Evolutionary conservation across 352 stramenopile species (phyloP), one percentile per base, ranked within the genome.

Genomic region (Phytophthora foliorum): DNA sequence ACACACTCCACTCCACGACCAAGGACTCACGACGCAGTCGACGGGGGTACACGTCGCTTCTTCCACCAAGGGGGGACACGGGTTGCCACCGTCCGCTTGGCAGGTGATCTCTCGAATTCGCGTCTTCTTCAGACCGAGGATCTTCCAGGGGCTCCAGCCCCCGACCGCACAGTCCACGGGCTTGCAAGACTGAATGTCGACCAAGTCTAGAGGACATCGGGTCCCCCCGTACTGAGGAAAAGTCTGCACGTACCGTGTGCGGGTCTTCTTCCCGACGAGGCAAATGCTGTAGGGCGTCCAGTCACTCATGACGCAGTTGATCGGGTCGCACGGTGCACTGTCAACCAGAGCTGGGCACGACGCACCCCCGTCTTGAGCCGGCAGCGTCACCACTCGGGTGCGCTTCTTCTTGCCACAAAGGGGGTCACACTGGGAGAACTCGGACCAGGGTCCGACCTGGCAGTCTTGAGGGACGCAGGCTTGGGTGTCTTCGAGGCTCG

Each of bases 281-380:
- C 81, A 91, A 21, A 62, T 45, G 21, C 74, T 73, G 69, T 71
- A 88, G 21, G 59, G 39, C 1, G 57, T 75, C 83, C 83, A 91
- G 39, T 75, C 54, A 14, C 66, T 76, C 7, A 86, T 63, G 17
- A 72, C 71, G 34, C 80, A 87, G 69, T 84, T 67, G 14, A 90
- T 67, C 4, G 74, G 72, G 51, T 84, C 75, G 38, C 84, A 89
- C 11, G 55, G 66, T 0, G 62, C 55, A 1, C 24, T 72, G 0
- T 86, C 81, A 0, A 54, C 53, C 0, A 84, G 58, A n/a, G 74
- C 17, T 0, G 74, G 70, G 46, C 77, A 88, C 8, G 55, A 49
- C 0, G 46, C 55, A 6, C 78, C 75, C 3, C 75, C 68, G 36
- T 78, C 67, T 45, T 68, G 63, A 3, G 77, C 19, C 5, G 32